These are phyloP conservation scores for Quercus lobata DNA, from an alignment of 331 rosid genomes.

Conservation along the genomic window DNA sequence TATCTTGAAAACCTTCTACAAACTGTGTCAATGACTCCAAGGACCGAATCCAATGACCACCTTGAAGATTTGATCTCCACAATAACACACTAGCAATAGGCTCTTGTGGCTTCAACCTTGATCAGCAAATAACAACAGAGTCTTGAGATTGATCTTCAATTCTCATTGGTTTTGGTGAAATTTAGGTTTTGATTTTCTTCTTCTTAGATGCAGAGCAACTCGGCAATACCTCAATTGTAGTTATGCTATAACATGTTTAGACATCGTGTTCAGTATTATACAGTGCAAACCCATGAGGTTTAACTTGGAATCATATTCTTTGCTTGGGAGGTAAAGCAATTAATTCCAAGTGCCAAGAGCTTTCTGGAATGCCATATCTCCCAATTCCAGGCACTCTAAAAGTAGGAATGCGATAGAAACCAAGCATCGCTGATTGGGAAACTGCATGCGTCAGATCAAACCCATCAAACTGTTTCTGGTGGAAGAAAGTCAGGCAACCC, in stretches of 20 bases:
- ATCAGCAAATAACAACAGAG: too few species aligned
- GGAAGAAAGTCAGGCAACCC: slow-evolving; percentile 17
- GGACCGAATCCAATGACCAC: too few species aligned
- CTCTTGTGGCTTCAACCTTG: too few species aligned
- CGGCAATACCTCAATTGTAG: too few species aligned
- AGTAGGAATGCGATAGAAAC: slow-evolving; percentile 23
- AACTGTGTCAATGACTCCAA: fast-evolving
- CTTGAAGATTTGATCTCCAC: too few species aligned
- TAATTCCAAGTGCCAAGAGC: slow-evolving; percentile 23
- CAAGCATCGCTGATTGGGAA: neutral
- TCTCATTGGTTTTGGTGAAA: too few species aligned
- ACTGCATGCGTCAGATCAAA: neutral
- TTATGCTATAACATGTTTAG: neutral
- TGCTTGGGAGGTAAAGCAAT: slow-evolving; percentile 16
- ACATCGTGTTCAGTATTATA: neutral
- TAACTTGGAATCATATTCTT: neutral
- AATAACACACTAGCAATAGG: too few species aligned
- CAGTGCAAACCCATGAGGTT: neutral
- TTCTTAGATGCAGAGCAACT: too few species aligned
- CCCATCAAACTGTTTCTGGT: slow-evolving; percentile 1
- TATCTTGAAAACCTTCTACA: too few species aligned
- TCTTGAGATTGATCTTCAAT: too few species aligned
- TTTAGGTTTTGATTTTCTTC: too few species aligned
- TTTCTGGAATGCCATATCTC: slow-evolving; percentile 10
- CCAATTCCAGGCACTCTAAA: slow-evolving; percentile 7